phyloP scores from a whole-genome alignment of 768 basidiomycete genomes.

The Rhizopogon sp. region DNA sequence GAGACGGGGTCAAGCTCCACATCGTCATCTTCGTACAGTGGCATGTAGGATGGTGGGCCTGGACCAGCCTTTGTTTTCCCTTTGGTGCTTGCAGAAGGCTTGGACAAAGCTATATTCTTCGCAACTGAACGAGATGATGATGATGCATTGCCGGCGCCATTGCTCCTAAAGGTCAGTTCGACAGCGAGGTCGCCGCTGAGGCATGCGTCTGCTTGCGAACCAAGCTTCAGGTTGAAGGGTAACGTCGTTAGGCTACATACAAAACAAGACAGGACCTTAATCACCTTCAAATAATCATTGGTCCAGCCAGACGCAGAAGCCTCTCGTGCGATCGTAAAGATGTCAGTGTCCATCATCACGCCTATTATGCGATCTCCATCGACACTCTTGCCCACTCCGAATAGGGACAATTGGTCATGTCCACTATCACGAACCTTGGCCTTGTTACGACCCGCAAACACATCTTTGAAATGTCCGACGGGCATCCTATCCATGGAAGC shows the following conservation, averaged over 20 bases:
- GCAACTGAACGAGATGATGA: not conserved
- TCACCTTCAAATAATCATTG: slow-evolving; percentile 48
- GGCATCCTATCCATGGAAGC: slow-evolving; percentile 51
- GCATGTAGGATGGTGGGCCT: not conserved
- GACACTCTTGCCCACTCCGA: slow-evolving; percentile 51
- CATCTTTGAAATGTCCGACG: slow-evolving; percentile 49
- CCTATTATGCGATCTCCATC: slow-evolving; percentile 61
- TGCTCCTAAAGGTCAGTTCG: slow-evolving; percentile 23
- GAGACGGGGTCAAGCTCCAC: slow-evolving; percentile 20
- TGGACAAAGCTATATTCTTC: slow-evolving; percentile 8
- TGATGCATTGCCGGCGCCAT: slow-evolving; percentile 7
- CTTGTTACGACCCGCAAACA: slow-evolving; percentile 61
- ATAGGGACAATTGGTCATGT: slow-evolving; percentile 40
- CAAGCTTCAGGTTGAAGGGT: slow-evolving; percentile 9
- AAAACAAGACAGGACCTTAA: not conserved
- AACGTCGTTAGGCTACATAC: not conserved
- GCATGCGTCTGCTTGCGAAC: slow-evolving; percentile 17
- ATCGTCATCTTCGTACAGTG: slow-evolving; percentile 19
- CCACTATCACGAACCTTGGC: slow-evolving; percentile 41
- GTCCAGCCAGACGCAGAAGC: slow-evolving; percentile 46
- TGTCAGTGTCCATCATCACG: slow-evolving; percentile 45
- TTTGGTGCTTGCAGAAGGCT: slow-evolving; percentile 12
- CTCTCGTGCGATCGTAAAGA: slow-evolving; percentile 43
- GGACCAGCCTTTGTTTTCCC: slow-evolving; percentile 12
- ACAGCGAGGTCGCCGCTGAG: slow-evolving; percentile 12